phyloP scores from a whole-genome alignment of 371 early-diverging fungal genomes.

The Rhizopus stolonifer region DNA sequence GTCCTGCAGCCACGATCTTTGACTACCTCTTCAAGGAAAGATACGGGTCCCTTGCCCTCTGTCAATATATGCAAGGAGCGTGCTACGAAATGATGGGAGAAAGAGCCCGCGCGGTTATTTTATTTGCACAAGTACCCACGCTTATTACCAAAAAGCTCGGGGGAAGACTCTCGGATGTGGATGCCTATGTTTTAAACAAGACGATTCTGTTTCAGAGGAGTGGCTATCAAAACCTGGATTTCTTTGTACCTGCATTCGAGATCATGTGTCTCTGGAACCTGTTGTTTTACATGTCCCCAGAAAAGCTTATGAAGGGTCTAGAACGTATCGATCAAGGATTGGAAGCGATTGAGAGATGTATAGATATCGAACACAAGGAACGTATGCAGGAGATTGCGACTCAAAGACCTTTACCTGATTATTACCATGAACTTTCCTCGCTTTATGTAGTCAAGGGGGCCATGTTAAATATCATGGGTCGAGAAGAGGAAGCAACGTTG shows the following conservation, averaged over 20 bases:
- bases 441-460: slow-evolving; percentile 40
- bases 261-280: slow-evolving; percentile 61
- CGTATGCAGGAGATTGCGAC: slow-evolving; percentile 43
- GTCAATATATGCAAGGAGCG: slow-evolving; percentile 57
- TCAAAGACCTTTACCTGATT: slow-evolving; percentile 36
- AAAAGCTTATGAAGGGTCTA: slow-evolving; percentile 29
- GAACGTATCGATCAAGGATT: slow-evolving; percentile 35
- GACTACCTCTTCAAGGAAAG: slow-evolving; percentile 47
- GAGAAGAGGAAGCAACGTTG: slow-evolving; percentile 22
- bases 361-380: slow-evolving; percentile 36
- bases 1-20: slow-evolving; percentile 47
- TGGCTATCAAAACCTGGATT: slow-evolving; percentile 50
- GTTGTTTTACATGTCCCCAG: slow-evolving; percentile 43
- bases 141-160: slow-evolving; percentile 54
- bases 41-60: slow-evolving; percentile 63
- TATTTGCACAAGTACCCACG: slow-evolving; percentile 49
- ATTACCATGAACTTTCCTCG: slow-evolving; percentile 40
- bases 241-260: slow-evolving; percentile 54
- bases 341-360: slow-evolving; percentile 25
- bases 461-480: slow-evolving; percentile 32
- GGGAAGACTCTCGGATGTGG: slow-evolving; percentile 55
- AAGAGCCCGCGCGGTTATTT: slow-evolving; percentile 44
- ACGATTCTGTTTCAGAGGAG: slow-evolving; percentile 48
- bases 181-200: slow-evolving; percentile 58
- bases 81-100: slow-evolving; percentile 49